phyloP scores from a whole-genome alignment of 192 early-diverging fungal species.

The Entrophospora sp. region DNA sequence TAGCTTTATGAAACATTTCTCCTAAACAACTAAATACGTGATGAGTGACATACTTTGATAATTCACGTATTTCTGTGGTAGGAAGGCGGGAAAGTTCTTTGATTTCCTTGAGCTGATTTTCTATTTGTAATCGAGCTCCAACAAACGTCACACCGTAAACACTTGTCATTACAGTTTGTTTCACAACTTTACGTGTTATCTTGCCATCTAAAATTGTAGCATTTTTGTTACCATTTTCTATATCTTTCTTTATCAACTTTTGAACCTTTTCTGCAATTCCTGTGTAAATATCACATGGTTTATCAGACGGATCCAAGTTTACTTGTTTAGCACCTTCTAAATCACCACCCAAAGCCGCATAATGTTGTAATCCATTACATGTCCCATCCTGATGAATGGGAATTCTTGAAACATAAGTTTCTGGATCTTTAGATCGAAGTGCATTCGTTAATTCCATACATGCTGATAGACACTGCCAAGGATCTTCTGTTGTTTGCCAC shows the following conservation, averaged over 20 bases:
- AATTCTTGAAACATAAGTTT: constrained; percentile 57
- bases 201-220: constrained; percentile 59
- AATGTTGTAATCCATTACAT: constrained; percentile 98
- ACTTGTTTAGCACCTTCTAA: constrained; percentile 77
- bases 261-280: constrained; percentile 76
- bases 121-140: constrained; percentile 83
- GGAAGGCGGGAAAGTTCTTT: too few species aligned
- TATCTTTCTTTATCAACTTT: constrained; percentile 59
- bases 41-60: constrained; percentile 68
- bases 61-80: constrained; percentile 55
- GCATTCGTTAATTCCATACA: constrained; percentile 81
- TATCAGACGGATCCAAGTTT: constrained; percentile 74
- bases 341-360: constrained; percentile 94
- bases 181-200: constrained; percentile 89
- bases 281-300: constrained; percentile 88
- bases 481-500: constrained; percentile 86
- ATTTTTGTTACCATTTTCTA: constrained; percentile 44
- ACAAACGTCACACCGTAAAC: constrained; percentile 97
- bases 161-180: constrained; percentile 99
- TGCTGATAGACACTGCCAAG: constrained; percentile 89
- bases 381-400: constrained; percentile 97
- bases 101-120: constrained; percentile 71
- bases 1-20: constrained; percentile 84
- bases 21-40: constrained; percentile 80
- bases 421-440: constrained; percentile 60